phyloP scores from a whole-genome alignment of 2,329 filamentous ascomycete species.

The Orbilia brochopaga region DNA sequence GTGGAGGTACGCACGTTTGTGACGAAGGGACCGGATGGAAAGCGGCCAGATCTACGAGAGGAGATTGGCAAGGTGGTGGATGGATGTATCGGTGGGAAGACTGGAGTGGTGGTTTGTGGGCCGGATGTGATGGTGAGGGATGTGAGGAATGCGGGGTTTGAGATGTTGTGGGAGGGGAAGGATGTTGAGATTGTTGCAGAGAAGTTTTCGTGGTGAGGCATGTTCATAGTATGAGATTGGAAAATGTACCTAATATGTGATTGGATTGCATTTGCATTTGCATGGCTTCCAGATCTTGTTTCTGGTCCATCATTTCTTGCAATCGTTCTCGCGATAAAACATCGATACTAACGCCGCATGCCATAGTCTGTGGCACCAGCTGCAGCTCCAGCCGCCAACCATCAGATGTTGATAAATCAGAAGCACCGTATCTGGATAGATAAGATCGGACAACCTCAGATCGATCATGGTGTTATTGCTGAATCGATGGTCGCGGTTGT shows the following conservation, averaged over 20 bases:
- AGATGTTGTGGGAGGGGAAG: constrained; percentile 61
- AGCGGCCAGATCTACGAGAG: constrained; percentile 63
- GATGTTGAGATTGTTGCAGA: constrained; percentile 66
- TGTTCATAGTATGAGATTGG: neutral
- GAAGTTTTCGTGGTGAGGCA: constrained; percentile 70
- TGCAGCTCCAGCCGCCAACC: too few relatives aligned
- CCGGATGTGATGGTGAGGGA: constrained; percentile 68
- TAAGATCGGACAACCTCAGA: too few relatives aligned
- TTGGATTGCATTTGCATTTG: too few relatives aligned
- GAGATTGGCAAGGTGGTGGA: constrained; percentile 57
- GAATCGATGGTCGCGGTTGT: too few relatives aligned
- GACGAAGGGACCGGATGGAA: constrained; percentile 63
- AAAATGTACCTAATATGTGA: neutral
- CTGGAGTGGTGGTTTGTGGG: constrained; percentile 67
- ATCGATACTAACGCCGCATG: too few relatives aligned
- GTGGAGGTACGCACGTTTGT: constrained; percentile 64
- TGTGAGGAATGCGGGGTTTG: constrained; percentile 67
- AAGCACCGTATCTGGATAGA: too few relatives aligned
- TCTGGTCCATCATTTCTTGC: too few relatives aligned
- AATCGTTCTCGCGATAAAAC: too few relatives aligned
- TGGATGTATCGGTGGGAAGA: constrained; percentile 56
- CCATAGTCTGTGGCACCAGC: too few relatives aligned
- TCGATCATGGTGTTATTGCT: too few relatives aligned
- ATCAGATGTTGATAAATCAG: too few relatives aligned
- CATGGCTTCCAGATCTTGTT: neutral